Percentiles rank a stretch among this genome's conserved stretches.
Conservation (phyloP, 331 rosid species). For the Malus hybrid region DNA sequence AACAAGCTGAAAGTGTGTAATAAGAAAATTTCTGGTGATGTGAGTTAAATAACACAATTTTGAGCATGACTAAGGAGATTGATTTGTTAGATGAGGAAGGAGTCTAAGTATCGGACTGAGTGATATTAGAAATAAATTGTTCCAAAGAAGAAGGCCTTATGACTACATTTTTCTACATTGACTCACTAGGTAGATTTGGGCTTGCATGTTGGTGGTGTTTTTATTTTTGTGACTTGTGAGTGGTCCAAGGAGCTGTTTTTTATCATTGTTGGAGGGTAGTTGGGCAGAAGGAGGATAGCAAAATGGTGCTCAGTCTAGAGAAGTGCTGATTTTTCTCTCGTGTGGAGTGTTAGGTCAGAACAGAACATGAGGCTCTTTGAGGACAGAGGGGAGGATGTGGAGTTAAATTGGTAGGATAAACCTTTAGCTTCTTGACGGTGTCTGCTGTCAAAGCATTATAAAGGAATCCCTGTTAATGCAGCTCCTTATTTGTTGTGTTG, state of each 20-base stretch:
- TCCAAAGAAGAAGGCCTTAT: background rate
- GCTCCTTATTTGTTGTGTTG: background rate
- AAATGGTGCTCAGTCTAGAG: background rate
- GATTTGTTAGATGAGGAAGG: background rate
- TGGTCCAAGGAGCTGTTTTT: background rate
- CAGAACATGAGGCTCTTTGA: background rate
- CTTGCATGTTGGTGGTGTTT: background rate
- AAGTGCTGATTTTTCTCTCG: background rate
- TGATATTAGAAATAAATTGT: background rate
- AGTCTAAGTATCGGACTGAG: background rate
- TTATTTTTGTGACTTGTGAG: background rate
- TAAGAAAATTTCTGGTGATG: background rate
- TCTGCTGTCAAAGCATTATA: background rate
- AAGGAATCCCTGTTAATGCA: background rate
- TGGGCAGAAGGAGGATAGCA: background rate
- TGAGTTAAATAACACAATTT: background rate
- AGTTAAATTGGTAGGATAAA: background rate
- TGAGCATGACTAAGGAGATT: background rate
- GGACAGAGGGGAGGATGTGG: background rate
- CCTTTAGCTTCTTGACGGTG: background rate
- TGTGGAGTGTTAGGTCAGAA: background rate
- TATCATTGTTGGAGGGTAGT: background rate
- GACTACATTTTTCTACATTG: background rate
- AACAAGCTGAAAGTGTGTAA: background rate
- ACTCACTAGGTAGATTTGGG: background rate